A percentile compares a stretch with the other conserved stretches of the same genome.
These are phyloP conservation scores for Vigna hirtella DNA, from an alignment of 306 rosid species.

Conservation along the genomic window DNA sequence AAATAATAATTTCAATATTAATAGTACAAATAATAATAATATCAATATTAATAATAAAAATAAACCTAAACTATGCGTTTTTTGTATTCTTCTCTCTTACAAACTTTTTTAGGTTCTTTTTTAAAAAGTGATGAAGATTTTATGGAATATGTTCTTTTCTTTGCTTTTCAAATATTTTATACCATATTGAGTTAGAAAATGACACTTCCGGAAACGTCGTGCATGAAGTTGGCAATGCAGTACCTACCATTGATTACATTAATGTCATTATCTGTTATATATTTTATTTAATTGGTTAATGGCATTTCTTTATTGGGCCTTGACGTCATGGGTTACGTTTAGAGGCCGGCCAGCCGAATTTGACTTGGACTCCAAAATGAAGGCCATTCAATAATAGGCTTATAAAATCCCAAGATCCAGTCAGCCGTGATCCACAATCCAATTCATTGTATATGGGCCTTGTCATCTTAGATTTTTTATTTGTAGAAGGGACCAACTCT, in stretches of 20 bases:
- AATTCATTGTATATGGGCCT: background rate
- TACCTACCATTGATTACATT: background rate
- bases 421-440: background rate
- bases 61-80: no score
- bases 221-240: no score
- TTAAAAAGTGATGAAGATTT: background rate
- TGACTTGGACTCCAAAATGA: background rate
- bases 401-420: background rate
- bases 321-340: conserved; percentile 38
- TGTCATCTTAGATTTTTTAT: background rate
- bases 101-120: no score
- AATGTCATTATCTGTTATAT: background rate
- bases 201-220: no score
- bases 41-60: no score
- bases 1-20: no score
- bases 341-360: background rate
- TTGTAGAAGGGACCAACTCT: background rate
- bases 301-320: conserved; percentile 13
- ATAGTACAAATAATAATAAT: no score
- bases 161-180: background rate
- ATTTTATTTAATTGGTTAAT: background rate
- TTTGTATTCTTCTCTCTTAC: no score
- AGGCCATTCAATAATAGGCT: background rate
- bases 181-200: no score
- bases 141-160: background rate